phyloP scores from a whole-genome alignment of 78 protist species.

The Anaeramoeba flamelloides region DNA sequence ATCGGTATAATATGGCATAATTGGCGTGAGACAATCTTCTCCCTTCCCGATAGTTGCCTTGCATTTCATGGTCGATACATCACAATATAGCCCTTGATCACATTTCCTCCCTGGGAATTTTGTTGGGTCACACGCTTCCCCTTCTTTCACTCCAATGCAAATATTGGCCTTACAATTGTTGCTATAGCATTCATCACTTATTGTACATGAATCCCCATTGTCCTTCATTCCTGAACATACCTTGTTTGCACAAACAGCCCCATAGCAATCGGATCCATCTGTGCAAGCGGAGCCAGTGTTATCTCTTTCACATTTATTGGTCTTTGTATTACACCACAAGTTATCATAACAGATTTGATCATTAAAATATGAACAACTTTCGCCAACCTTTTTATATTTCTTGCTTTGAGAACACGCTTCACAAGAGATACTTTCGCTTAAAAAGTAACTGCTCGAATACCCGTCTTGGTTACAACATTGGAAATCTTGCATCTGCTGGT shows the following conservation, averaged over 20 bases:
- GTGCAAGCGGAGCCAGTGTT: not conserved
- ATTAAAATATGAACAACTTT: not conserved
- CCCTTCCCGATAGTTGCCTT: not conserved
- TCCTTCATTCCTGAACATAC: not conserved
- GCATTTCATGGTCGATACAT: not conserved
- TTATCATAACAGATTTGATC: not conserved
- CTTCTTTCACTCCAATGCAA: not conserved
- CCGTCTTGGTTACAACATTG: not conserved
- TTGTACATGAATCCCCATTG: not conserved
- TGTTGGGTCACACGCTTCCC: not conserved
- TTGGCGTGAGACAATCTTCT: not conserved
- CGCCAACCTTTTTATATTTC: not conserved
- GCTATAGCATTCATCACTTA: not conserved
- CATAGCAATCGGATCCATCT: not conserved
- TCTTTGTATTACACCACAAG: not conserved
- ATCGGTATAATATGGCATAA: not conserved
- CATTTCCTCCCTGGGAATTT: not conserved
- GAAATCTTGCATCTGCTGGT: not conserved
- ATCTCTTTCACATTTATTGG: not conserved
- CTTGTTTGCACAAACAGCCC: not conserved
- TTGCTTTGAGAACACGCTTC: not conserved
- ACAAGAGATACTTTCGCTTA: not conserved
- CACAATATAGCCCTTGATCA: not conserved
- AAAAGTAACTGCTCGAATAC: not conserved
- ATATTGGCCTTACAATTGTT: not conserved